Percentiles rank a stretch among this genome's conserved stretches.
These are phyloP conservation scores for Picocystis sp. DNA, from an alignment of 163 green algal genomes.

Conservation along the genomic window DNA sequence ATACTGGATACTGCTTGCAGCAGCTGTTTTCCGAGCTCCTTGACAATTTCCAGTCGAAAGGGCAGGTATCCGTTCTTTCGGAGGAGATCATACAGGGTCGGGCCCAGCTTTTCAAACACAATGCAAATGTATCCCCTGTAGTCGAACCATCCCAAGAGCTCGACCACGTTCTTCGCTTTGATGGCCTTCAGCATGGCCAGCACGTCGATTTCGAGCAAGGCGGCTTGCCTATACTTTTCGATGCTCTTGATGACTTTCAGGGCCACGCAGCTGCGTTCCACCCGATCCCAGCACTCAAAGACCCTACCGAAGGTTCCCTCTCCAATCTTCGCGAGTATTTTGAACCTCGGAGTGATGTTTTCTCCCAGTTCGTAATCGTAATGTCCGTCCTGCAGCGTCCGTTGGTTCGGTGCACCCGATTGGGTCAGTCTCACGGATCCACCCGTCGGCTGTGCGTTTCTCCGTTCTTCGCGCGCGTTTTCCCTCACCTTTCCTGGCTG, in stretches of 20 bases:
- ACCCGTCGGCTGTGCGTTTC: too few relatives aligned
- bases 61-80: conserved; percentile 38
- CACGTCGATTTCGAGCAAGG: conserved; percentile 84
- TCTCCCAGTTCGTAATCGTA: conserved; percentile 30
- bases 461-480: too few relatives aligned
- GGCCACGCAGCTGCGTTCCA: conserved; percentile 68
- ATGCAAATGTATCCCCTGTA: conserved; percentile 95
- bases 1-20: conserved; percentile 50
- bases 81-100: conserved; percentile 90
- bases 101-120: conserved; percentile 92
- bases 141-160: conserved; percentile 62
- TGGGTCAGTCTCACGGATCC: too few relatives aligned
- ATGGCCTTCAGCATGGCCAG: conserved; percentile 50
- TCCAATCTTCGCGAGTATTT: conserved; percentile 11
- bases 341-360: conserved; percentile 24
- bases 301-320: conserved; percentile 91
- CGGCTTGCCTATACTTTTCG: conserved; percentile 84
- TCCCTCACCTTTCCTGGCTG: too few relatives aligned
- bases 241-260: conserved; percentile 96
- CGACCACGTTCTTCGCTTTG: conserved; percentile 27
- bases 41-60: conserved; percentile 25
- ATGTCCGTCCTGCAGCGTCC: conserved; percentile 22
- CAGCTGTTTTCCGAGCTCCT: conserved; percentile 66
- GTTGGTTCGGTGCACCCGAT: too few relatives aligned
- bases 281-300: conserved; percentile 94